Evolutionary conservation across 306 rosid species (phyloP).

Genomic region (Cicer arietinum): DNA sequence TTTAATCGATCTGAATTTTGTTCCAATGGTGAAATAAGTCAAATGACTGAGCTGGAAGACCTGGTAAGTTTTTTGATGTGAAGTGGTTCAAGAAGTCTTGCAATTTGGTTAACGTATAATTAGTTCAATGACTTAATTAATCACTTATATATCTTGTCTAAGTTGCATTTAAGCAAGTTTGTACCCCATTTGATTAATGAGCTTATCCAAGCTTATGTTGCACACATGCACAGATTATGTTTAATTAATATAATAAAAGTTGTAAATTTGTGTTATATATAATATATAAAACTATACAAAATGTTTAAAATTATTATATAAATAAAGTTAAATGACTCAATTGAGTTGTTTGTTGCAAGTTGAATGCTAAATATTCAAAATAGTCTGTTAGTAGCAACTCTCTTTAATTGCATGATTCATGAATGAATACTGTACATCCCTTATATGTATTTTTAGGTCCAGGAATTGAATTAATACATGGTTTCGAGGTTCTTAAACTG

Average conservation of each 20-base stretch:
- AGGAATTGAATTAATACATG: slow-evolving; percentile 16
- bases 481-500: not conserved
- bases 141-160: not conserved
- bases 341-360: slow-evolving; percentile 12
- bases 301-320: not conserved
- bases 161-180: too few species aligned
- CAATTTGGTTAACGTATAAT: not conserved
- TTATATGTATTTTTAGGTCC: not conserved
- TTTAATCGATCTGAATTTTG: slow-evolving; percentile 11
- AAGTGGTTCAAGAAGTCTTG: slow-evolving; percentile 2
- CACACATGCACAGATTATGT: not conserved
- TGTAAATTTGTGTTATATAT: not conserved
- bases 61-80: not conserved
- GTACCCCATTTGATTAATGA: too few species aligned
- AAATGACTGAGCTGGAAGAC: not conserved
- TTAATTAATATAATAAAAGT: not conserved
- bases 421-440: not conserved
- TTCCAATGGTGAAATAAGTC: not conserved
- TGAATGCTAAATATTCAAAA: not conserved
- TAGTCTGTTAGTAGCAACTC: not conserved
- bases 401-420: too few species aligned
- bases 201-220: not conserved
- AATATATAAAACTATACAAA: not conserved
- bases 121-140: slow-evolving; percentile 11
- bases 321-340: not conserved